phyloP scores from a whole-genome alignment of 2,329 filamentous ascomycete species.

The Xylaria sp. region DNA sequence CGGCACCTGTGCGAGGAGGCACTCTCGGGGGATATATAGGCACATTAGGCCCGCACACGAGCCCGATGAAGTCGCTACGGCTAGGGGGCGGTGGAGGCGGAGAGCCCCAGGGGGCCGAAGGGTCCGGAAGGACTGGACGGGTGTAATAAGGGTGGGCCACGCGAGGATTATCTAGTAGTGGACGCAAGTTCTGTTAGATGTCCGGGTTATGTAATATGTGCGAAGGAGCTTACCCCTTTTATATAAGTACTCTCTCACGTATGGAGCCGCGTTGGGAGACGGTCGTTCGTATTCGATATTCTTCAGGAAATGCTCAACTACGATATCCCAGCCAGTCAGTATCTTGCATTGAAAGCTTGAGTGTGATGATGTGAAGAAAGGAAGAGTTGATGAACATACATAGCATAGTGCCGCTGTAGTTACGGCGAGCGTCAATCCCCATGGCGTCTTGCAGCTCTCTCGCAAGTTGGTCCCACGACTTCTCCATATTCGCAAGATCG shows the following conservation, averaged over 20 bases:
- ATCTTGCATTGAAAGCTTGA: neutral
- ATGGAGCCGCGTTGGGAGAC: constrained; percentile 46
- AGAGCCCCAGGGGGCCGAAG: too few species aligned
- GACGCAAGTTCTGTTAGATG: neutral
- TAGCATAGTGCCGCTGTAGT: constrained; percentile 48
- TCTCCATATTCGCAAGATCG: constrained; percentile 36
- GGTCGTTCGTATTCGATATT: constrained; percentile 46
- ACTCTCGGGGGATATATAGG: neutral
- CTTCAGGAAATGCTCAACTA: constrained; percentile 54
- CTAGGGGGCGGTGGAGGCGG: neutral
- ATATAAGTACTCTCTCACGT: constrained; percentile 43
- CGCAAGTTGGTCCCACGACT: constrained; percentile 47
- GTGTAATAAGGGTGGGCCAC: too few species aligned
- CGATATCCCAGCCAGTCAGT: constrained; percentile 1
- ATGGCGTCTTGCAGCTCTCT: constrained; percentile 47
- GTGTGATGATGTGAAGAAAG: neutral
- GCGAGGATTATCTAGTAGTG: neutral
- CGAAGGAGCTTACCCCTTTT: constrained; percentile 29
- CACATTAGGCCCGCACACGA: neutral
- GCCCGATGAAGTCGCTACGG: neutral
- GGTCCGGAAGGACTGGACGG: too few species aligned
- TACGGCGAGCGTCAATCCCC: constrained; percentile 44
- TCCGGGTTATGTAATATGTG: neutral
- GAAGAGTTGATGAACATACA: constrained; percentile 43
- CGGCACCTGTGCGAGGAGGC: neutral